A percentile compares a stretch with the other conserved stretches of the same genome.
phyloP scores from a whole-genome alignment of 2,329 filamentous ascomycete species.

The Domatiomyces catenatus region DNA sequence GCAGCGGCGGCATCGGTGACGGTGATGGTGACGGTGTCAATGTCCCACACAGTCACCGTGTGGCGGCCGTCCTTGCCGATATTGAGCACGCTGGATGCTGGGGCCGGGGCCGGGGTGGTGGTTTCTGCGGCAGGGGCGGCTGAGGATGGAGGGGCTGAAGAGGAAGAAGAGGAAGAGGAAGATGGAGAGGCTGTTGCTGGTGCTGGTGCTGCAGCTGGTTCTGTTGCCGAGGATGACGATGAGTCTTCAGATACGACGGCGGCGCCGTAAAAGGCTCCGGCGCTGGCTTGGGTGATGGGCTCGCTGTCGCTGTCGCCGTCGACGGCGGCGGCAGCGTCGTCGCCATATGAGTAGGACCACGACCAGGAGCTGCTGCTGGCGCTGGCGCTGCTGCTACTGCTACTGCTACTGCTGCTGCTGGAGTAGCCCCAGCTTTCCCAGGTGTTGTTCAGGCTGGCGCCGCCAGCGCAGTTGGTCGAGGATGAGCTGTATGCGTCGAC shows the following conservation, averaged over 20 bases:
- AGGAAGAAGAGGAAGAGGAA: too few relatives aligned
- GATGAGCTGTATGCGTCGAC: slow-evolving; percentile 8
- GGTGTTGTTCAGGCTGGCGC: slow-evolving; percentile 1
- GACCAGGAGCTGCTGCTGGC: neutral
- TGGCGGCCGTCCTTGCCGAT: neutral
- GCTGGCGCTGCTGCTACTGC: neutral
- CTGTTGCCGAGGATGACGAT: too few relatives aligned
- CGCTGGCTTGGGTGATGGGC: neutral
- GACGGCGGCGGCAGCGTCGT: neutral
- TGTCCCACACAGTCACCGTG: slow-evolving; percentile 4
- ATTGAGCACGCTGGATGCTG: neutral
- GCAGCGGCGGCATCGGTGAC: neutral
- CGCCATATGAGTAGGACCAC: neutral
- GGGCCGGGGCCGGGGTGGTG: neutral
- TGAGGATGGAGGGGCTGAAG: neutral
- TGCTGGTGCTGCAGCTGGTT: too few relatives aligned
- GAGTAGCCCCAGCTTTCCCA: neutral
- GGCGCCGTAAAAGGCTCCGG: neutral
- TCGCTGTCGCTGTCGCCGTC: neutral
- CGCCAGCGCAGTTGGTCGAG: slow-evolving; percentile 1
- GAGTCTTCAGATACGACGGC: too few relatives aligned
- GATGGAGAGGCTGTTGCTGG: neutral
- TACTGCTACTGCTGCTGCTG: neutral
- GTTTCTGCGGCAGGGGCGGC: neutral
- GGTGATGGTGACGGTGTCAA: slow-evolving; percentile 7